Evolutionary conservation across 169 alveolate species (phyloP), one percentile per base, ranked within the genome.

Genomic region (Gregarina niphandrodes): DNA sequence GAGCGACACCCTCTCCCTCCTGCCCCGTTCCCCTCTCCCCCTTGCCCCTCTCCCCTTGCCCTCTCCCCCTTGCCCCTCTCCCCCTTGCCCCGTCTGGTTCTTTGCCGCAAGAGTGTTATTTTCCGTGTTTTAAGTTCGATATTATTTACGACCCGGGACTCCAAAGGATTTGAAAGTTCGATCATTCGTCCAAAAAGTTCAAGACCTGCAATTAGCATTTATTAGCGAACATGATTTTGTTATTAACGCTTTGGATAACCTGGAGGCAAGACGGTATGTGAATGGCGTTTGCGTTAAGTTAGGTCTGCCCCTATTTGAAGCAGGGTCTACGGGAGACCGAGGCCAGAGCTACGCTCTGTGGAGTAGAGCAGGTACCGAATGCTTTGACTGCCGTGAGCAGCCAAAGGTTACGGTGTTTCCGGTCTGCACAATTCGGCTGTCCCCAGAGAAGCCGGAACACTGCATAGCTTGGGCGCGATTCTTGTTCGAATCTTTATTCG

Each of bases 381-480:
- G 94, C 54, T 82, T 75, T 52, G 85, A 79, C 37, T 78, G 89
- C 45, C n/a, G n/a, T n/a, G n/a, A n/a, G n/a, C 49, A 36, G 21
- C 77, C 69, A 1, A 36, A 47, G 28, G 36, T 39, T n/a, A 68
- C 73, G 58, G 49, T 53, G 21, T 76, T 61, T 40, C 89, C 95
- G 2, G 82, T 80, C 9, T 84, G 95, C 44, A 80, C 91, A 6
- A 77, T 84, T 19, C 66, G 91, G 34, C 58, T 73, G 18, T 55
- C 56, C 16, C 95, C 95, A 5, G 80, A 72, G 26, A 70, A 62
- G 24, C 72, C 81, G 32, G 80, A 73, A 30, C 95, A 84, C 51
- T 76, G 90, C 50, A 64, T 80, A 1, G 81, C 77, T 12, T 84
- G 95, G 91, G 82, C 77, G 4, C 79, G 80, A 53, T 61, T 62